A percentile compares a stretch with the other conserved stretches of the same genome.
Conservation (phyloP, 2,329 filamentous ascomycete genomes). For the Magnaporthiopsis rhizophila region DNA sequence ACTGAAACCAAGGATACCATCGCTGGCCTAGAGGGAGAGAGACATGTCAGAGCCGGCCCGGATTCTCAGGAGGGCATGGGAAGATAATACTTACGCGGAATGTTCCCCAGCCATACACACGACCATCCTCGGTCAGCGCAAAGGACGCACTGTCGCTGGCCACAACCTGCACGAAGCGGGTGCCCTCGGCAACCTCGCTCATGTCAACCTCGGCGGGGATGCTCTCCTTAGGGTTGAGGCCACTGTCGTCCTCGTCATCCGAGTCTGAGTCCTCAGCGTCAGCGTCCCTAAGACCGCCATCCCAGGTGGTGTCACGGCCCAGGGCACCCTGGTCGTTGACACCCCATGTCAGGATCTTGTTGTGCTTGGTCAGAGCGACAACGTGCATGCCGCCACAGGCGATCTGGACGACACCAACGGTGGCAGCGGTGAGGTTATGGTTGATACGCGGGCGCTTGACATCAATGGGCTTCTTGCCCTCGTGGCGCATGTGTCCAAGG, state of each 20-base stretch:
- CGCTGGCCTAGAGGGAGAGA: constrained; percentile 26
- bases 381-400: constrained; percentile 78
- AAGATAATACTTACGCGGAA: constrained; percentile 45
- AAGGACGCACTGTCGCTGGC: constrained; percentile 71
- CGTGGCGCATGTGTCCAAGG: constrained; percentile 58
- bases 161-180: constrained; percentile 48
- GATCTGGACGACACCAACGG: constrained; percentile 63
- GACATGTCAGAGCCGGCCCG: not conserved
- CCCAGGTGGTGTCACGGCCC: constrained; percentile 61
- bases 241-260: constrained; percentile 25
- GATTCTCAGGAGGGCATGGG: not conserved
- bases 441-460: constrained; percentile 70
- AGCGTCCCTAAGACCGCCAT: constrained; percentile 48
- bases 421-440: constrained; percentile 44
- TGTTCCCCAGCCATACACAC: constrained; percentile 77
- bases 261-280: constrained; percentile 39
- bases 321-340: constrained; percentile 81
- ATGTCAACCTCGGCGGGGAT: constrained; percentile 53
- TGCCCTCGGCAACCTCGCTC: constrained; percentile 19
- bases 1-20: constrained; percentile 38
- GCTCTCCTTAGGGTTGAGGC: constrained; percentile 55
- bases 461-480: constrained; percentile 55
- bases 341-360: constrained; percentile 78
- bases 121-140: constrained; percentile 64
- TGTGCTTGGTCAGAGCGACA: constrained; percentile 67